These are phyloP conservation scores for Globisporangium barbulae DNA, from an alignment of 352 stramenopile genomes.

Conservation along the genomic window DNA sequence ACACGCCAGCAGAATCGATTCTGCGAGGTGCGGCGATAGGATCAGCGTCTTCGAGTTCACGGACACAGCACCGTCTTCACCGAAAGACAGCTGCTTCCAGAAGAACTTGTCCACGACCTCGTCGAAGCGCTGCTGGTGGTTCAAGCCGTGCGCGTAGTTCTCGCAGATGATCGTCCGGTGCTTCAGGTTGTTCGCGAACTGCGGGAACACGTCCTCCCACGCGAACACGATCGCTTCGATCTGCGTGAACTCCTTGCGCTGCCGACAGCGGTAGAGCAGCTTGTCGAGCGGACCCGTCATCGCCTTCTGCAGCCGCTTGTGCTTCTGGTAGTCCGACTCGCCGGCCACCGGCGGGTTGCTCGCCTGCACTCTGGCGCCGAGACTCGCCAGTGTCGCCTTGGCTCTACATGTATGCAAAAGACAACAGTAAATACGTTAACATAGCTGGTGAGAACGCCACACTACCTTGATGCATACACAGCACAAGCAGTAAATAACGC, in stretches of 20 bases:
- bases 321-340: conserved; percentile 33
- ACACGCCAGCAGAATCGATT: conserved; percentile 51
- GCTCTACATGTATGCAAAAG: conserved; percentile 7
- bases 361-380: conserved; percentile 10
- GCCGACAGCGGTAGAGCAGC: conserved; percentile 31
- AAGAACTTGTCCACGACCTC: conserved; percentile 52
- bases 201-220: conserved; percentile 50
- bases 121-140: conserved; percentile 46
- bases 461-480: not conserved
- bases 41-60: conserved; percentile 19
- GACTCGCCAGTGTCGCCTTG: conserved; percentile 12
- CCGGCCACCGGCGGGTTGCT: conserved; percentile 5
- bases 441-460: not conserved
- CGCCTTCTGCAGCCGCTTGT: conserved; percentile 43
- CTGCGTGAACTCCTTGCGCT: conserved; percentile 31
- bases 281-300: conserved; percentile 48
- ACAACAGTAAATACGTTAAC: not conserved
- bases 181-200: conserved; percentile 37
- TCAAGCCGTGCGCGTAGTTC: conserved; percentile 49
- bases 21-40: conserved; percentile 36
- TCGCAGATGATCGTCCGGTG: conserved; percentile 48
- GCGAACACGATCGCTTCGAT: conserved; percentile 52
- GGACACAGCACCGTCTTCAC: not conserved
- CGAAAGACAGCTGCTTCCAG: conserved; percentile 18
- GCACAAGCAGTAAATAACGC: not conserved